Evolutionary conservation across 441 rosid genomes (phyloP), one percentile per base, ranked within the genome.

Genomic region (Pelargonium citronellum): DNA sequence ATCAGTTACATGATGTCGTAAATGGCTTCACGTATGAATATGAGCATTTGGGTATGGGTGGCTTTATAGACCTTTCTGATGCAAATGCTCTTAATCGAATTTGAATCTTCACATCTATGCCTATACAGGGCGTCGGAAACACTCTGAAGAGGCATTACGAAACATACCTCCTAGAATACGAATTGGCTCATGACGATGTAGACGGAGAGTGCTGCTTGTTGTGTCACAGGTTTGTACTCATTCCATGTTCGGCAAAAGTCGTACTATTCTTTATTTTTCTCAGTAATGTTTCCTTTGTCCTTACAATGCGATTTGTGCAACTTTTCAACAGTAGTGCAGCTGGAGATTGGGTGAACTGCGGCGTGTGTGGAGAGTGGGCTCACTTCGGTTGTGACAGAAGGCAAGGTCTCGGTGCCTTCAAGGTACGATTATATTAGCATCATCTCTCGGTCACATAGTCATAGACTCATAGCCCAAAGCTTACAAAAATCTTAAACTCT

Each of bases 201-300:
- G 79, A 68, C 27, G 79, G 79, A 68, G 79, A 76, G 62, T 76
- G 79, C 37, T 76, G 79, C 68, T 68, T 76, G 64, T 37, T 76
- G 71, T 76, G 79, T 44, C 79, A 71, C 60, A 76, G 79, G 79
- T 76, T 58, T 5, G 46, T 27, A 13, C 39, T 62, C n/a, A 3
- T 37, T 37, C 41, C 41, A 37, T 37, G 41, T 37, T 6, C 41
- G 41, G 41, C 8, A 37, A 37, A 37, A 37, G 8, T 37, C 41
- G 3, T 37, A 37, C 8, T 37, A 37, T 22, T 22, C 24, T 30
- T 30, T 7, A 0, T 37, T 37, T 37, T 37, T 37, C 7, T 7
- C 8, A 8, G 41, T 37, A 37, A 37, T 37, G 41, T 5, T 37
- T 37, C 8, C 0, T 37, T 37, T 5, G 41, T 37, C 41, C 41